These are phyloP conservation scores for Citrus mangshanensis DNA, from an alignment of 345 rosid species.

Conservation along the genomic window DNA sequence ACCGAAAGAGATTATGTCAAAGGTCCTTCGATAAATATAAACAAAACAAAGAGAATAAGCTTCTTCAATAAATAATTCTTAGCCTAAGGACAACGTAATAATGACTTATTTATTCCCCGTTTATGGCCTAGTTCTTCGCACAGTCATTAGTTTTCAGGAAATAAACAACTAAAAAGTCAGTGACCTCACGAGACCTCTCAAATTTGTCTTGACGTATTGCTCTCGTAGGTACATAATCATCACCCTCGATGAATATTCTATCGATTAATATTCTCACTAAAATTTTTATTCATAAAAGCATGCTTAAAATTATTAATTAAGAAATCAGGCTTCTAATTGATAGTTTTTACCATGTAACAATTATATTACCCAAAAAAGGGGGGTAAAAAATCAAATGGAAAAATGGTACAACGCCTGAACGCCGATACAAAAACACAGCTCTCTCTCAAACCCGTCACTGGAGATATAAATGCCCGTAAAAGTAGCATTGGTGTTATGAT, in stretches of 20 bases:
- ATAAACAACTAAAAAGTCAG: no score
- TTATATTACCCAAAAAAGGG: neutral
- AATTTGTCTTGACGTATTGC: neutral
- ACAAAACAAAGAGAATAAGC: slow-evolving; percentile 7
- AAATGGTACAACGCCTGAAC: neutral
- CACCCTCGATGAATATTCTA: neutral
- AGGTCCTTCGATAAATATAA: slow-evolving; percentile 2
- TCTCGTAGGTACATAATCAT: neutral
- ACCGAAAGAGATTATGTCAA: neutral
- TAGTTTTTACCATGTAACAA: neutral
- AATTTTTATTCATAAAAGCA: neutral
- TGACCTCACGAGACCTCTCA: neutral
- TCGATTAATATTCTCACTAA: neutral
- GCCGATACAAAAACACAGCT: neutral
- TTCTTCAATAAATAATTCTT: neutral
- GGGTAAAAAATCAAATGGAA: neutral
- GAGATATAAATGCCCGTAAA: neutral
- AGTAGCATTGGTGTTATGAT: slow-evolving; percentile 18
- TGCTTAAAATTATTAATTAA: no score
- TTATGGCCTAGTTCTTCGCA: neutral
- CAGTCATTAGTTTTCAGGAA: neutral
- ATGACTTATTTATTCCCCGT: neutral
- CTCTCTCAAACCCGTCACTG: neutral
- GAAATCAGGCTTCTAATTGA: neutral
- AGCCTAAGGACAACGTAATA: neutral